Base-by-base conservation (phyloP, 192 early-diverging fungal species). In the Gryganskiella cystojenkinii region DNA sequence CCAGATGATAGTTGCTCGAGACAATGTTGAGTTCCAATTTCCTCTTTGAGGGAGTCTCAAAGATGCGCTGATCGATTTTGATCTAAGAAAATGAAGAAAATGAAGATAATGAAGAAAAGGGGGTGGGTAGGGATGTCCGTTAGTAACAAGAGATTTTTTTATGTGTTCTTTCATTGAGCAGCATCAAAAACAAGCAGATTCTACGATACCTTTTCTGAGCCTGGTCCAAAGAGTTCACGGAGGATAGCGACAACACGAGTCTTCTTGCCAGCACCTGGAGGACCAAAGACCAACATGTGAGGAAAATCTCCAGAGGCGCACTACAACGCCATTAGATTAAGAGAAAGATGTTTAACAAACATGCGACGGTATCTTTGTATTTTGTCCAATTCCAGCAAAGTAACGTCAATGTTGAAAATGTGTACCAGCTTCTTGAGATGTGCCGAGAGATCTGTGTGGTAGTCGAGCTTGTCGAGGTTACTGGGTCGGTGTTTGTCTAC, bases 261-360 rank as follows among this genome's bases (percentile, higher is more conserved):
- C 67, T 97, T 96, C 85, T 99, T 98, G 20, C 98, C 98, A 0
- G 95, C 94, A 24, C 98, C 98, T 2, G 93, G 87, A 3, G 98
- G 98, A 8, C 98, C 98, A 82, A 97, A 99, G 28, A 99, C 88
- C 1, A 99, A 86, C 71, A 97, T 75, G 60, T 99, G 98, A 31
- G 98, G 98, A 47, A 99, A 91, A 79, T 98, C 94, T n/a, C 83
- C 88, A 6, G 90, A 89, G 31, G 71, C 34, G 7, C 88, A 84
- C 90, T 91, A 65, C 8, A 50, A 63, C 17, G 50, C 42, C 42
- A 40, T 25, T 45, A 25, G 35, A 34, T 20, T 19, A 47, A 40
- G 17, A 8, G 9, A 9, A 9, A n/a, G n/a, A n/a, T n/a, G n/a
- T n/a, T n/a, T n/a, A n/a, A n/a, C n/a, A n/a, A n/a, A n/a, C n/a